These are phyloP conservation scores for Mycena indigotica DNA, from an alignment of 768 basidiomycete genomes.

Conservation along the genomic window DNA sequence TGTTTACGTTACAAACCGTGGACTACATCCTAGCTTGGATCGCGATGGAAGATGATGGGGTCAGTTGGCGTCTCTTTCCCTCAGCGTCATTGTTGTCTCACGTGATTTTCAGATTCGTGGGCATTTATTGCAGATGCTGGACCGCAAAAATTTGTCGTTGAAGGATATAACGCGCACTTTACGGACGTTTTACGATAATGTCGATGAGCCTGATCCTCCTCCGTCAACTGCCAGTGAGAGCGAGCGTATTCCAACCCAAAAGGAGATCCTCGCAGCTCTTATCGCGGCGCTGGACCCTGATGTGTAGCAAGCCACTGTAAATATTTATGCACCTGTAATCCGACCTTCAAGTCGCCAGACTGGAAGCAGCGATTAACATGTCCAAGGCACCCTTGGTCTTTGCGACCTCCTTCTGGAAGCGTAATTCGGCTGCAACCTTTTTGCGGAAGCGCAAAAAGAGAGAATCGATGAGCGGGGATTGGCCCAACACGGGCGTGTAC, in stretches of 20 bases:
- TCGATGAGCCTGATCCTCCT: slow-evolving; percentile 48
- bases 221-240: slow-evolving; percentile 31
- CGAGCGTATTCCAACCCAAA: slow-evolving; percentile 54
- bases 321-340: slow-evolving; percentile 17
- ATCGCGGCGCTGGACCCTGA: slow-evolving; percentile 56
- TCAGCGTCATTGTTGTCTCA: background rate
- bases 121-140: slow-evolving; percentile 77
- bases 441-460: slow-evolving; percentile 79
- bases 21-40: slow-evolving; percentile 97
- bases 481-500: slow-evolving; percentile 89
- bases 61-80: slow-evolving; percentile 41
- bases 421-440: slow-evolving; percentile 83
- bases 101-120: slow-evolving; percentile 62
- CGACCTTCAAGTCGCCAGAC: too few species aligned
- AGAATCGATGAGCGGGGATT: slow-evolving; percentile 89
- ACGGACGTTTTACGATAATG: slow-evolving; percentile 69
- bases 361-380: slow-evolving; percentile 89
- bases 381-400: slow-evolving; percentile 86
- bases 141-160: slow-evolving; percentile 69
- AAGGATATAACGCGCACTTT: slow-evolving; percentile 73
- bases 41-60: slow-evolving; percentile 97
- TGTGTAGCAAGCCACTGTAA: slow-evolving; percentile 6
- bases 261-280: slow-evolving; percentile 67
- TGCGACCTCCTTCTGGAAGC: slow-evolving; percentile 83
- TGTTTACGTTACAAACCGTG: slow-evolving; percentile 86